Evolutionary conservation across 176 grass and related monocot genomes (phyloP).

Genomic region (Raddia guianensis): DNA sequence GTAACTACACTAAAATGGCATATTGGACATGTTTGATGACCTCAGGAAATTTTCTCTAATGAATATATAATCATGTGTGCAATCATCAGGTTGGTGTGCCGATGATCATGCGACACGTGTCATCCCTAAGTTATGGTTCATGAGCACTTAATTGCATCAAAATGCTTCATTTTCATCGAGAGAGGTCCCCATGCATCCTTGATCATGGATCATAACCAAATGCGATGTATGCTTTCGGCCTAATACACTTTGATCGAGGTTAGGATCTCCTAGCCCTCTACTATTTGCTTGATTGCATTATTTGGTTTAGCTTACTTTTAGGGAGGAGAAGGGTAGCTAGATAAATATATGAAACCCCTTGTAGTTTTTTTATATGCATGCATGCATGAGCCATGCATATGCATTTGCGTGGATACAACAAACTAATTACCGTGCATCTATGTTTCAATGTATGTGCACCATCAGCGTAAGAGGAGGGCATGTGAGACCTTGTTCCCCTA

Average conservation of each 20-base stretch:
- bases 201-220: slow-evolving; percentile 15
- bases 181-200: slow-evolving; percentile 34
- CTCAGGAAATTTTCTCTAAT: not conserved
- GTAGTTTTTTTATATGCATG: not conserved
- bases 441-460: not conserved
- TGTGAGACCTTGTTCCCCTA: slow-evolving; percentile 48
- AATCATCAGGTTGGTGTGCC: slow-evolving; percentile 40
- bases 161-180: slow-evolving; percentile 28
- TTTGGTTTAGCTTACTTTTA: slow-evolving; percentile 15
- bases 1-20: not conserved
- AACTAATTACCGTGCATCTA: not conserved
- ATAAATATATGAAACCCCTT: not conserved
- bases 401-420: slow-evolving; percentile 35
- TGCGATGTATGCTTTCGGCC: slow-evolving; percentile 35
- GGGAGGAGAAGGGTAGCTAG: not conserved
- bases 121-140: slow-evolving; percentile 5
- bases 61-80: slow-evolving; percentile 18
- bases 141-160: not conserved
- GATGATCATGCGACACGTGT: slow-evolving; percentile 36
- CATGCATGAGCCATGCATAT: slow-evolving; percentile 33
- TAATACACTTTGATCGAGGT: slow-evolving; percentile 30
- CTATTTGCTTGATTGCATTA: not conserved
- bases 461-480: slow-evolving; percentile 27
- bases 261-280: slow-evolving; percentile 17
- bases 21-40: slow-evolving; percentile 14